Base-by-base conservation (phyloP, 495 filamentous ascomycete species). In the Talaromyces proteolyticus region DNA sequence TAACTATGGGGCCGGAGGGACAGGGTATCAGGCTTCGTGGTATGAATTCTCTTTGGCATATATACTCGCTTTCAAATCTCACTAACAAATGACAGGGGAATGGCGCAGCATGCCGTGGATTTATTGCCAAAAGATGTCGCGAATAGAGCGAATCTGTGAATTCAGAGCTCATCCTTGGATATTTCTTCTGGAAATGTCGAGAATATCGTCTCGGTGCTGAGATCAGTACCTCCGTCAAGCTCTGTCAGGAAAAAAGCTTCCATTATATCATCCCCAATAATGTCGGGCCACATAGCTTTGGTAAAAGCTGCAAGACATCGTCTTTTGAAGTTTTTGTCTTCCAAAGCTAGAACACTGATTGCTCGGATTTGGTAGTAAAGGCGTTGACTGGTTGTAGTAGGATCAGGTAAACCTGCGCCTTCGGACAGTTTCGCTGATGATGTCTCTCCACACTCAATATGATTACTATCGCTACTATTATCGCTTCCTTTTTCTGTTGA, bases 351-450 rank as follows among this genome's bases (percentile, higher is more conserved):
- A 40, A 40, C 38, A n/a, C 38, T 40, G 17, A 40, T 40, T 14
- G 38, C 38, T 40, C 38, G 38, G 38, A 40, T 40, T 16, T 40
- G 38, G 38, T 40, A 40, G 38, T 40, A 40, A 40, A 40, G 38
- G 12, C 38, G 38, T 40, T 40, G 38, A 18, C 16, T 40, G 17
- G 38, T 40, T 18, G 38, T 40, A 14, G 38, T 40, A 40, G 38
- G 38, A 40, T 40, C 38, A 16, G 38, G 38, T 18, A 40, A 18
- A 40, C 38, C 38, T 40, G 38, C 38, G 4, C 38, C 38, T 40
- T 40, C 38, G 17, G 38, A 40, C 4, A 40, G 38, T 40, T 40
- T 6, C n/a, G 38, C 11, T 18, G 38, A 40, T 40, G 38, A 40
- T 6, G 38, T 18, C 12, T 40, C 38, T n/a, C 12, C 12, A 40